Base-by-base conservation (phyloP, 495 filamentous ascomycete species). In the Margaritispora aquatica region DNA sequence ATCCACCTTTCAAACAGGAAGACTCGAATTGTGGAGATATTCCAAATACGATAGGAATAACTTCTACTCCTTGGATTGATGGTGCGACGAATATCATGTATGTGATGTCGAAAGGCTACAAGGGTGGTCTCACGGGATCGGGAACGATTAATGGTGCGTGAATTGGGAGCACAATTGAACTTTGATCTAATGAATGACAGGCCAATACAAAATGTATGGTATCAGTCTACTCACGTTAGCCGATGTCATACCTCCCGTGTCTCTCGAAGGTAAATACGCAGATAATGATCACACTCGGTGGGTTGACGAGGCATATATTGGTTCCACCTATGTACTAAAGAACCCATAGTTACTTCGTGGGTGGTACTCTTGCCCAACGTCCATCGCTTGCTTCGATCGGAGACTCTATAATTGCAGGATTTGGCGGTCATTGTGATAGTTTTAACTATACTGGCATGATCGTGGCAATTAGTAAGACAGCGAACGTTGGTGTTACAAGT, bases 391-490 rank as follows among this genome's bases (percentile, higher is more conserved):
- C 62, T 0, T 51, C 68, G 24, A 51, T 71, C 9, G 70, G 68
- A 26, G 64, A 64, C n/a, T 63, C 63, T 20, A 63, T 76, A 4
- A 67, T 73, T 56, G 71, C 65, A 11, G 73, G 68, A 1, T 77
- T 76, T 55, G 74, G 71, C 20, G 74, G 74, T 26, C 74, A 76
- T 56, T 77, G 74, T 55, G 74, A 76, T 50, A 62, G 70, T 2
- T 77, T 71, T 62, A 77, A 77, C 53, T 77, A 75, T 55, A 77
- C 74, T 4, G 74, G 74, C 11, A 69, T 67, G 54, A 60, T 75
- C 17, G 54, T 73, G 24, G 66, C 70, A 11, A 59, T 75, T 27
- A 51, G 53, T 59, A 69, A 68, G 26, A 66, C 55, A 21, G 54
- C 64, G 7, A 68, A 65, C 22, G 66, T 64, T 51, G 66, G 64